These are phyloP conservation scores for Penicillium canariense DNA, from an alignment of 495 filamentous ascomycete species.

Conservation along the genomic window DNA sequence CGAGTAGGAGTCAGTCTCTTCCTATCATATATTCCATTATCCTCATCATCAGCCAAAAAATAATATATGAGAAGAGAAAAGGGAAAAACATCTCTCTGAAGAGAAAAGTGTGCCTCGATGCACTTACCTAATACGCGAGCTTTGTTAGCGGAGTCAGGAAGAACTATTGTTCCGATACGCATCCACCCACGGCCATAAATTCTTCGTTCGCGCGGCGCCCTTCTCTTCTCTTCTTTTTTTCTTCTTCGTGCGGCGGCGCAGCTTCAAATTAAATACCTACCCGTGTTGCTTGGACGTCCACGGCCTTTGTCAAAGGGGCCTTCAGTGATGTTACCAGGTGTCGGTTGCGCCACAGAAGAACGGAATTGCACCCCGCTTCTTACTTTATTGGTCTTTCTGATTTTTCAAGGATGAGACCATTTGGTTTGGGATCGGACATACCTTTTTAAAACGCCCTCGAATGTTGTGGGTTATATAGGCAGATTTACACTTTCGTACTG, in stretches of 20 bases:
- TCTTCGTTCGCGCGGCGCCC: constrained; percentile 1
- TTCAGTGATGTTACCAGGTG: constrained; percentile 53
- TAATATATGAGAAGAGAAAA: constrained; percentile 25
- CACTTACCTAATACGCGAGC: constrained; percentile 9
- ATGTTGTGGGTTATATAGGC: neutral
- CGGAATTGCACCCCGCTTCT: constrained; percentile 58
- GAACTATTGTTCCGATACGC: constrained; percentile 4
- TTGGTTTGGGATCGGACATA: constrained; percentile 53
- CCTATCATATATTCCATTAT: constrained; percentile 56
- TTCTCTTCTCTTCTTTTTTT: constrained; percentile 40
- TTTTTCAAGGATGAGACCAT: constrained; percentile 46
- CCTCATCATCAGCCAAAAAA: constrained; percentile 54
- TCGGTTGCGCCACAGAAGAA: constrained; percentile 61
- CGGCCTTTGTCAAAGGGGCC: constrained; percentile 16
- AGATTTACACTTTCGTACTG: neutral
- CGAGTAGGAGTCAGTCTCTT: constrained; percentile 58
- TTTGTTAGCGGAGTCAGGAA: neutral
- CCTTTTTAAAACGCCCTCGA: constrained; percentile 14
- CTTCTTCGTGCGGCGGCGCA: constrained; percentile 62
- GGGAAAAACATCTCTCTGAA: constrained; percentile 13
- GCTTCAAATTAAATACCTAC: constrained; percentile 37
- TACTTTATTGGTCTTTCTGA: constrained; percentile 51
- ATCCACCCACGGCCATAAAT: constrained; percentile 27
- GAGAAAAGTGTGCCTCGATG: constrained; percentile 5
- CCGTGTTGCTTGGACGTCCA: constrained; percentile 55